Evolutionary conservation across 1,284 basidiomycete species (phyloP).

Genomic region (Sporisorium reilianum): DNA sequence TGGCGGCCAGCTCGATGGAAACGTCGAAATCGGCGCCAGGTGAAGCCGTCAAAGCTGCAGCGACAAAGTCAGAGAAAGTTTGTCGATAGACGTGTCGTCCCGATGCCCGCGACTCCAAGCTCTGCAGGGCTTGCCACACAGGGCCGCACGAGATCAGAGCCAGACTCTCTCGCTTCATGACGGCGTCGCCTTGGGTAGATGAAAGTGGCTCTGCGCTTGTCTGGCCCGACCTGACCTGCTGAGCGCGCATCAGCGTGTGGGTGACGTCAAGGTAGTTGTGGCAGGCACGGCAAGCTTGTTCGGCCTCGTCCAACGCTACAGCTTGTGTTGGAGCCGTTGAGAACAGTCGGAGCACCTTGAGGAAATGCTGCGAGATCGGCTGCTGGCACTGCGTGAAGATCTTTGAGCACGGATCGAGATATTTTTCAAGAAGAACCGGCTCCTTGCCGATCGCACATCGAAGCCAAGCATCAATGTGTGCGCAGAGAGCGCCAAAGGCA

Average conservation of each 20-base stretch:
- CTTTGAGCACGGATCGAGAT: slow-evolving; percentile 10
- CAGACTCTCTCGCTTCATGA: slow-evolving; percentile 18
- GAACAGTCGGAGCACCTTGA: slow-evolving; percentile 19
- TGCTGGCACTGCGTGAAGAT: not conserved
- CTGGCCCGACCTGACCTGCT: slow-evolving; percentile 1
- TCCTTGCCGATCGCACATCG: slow-evolving; percentile 34
- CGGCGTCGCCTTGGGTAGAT: too few species aligned
- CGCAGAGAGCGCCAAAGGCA: slow-evolving; percentile 27
- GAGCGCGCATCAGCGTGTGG: slow-evolving; percentile 5
- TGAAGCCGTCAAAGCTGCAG: slow-evolving; percentile 14
- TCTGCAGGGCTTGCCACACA: slow-evolving; percentile 27
- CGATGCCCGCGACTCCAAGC: slow-evolving; percentile 24
- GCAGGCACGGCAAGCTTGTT: slow-evolving; percentile 29
- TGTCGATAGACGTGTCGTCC: slow-evolving; percentile 20
- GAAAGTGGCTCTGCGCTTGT: not conserved
- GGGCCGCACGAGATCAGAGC: slow-evolving; percentile 24
- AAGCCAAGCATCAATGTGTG: slow-evolving; percentile 39
- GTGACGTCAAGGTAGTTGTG: slow-evolving; percentile 26
- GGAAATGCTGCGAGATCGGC: slow-evolving; percentile 20
- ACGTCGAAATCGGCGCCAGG: not conserved
- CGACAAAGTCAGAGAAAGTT: slow-evolving; percentile 38
- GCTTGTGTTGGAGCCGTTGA: slow-evolving; percentile 24
- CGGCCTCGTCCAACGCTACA: slow-evolving; percentile 31
- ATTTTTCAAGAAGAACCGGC: slow-evolving; percentile 20
- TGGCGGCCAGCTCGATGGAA: slow-evolving; percentile 24